Base-by-base conservation (phyloP, 352 stramenopile species). In the Globisporangium nodosum region DNA sequence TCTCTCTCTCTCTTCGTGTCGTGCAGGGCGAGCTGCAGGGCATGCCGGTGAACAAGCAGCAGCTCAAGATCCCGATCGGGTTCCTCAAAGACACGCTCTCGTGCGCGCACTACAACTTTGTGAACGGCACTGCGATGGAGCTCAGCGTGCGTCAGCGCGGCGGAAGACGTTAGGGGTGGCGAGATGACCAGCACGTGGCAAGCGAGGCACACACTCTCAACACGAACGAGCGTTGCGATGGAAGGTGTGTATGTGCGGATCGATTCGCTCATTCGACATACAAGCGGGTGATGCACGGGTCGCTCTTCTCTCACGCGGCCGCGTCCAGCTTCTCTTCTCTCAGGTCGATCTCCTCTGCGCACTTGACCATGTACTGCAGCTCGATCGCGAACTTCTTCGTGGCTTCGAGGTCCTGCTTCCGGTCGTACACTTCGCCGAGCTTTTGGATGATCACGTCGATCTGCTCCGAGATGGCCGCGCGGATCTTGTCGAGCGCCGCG, bases 11-110 rank as follows among this genome's bases (percentile, higher is more conserved):
- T 1, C 35, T 37, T 54, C 59, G 35, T 2, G 35, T 40, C 35
- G 8, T n/a, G 18, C 42, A 90, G 81, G 58, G 61, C 4, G 70
- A 96, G 49, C 68, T 98, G 43, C 82, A 87, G 40, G 81, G 76
- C 8, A 98, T 98, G 92, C 92, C 92, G 5, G 65, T 91, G 35
- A 98, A 97, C 76, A 99, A 99, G 68, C 92, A 97, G 72, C 94
- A 98, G 71, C 67, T 99, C 20, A 98, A 97, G 68, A 85, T 82
- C 21, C 64, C 85, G 6, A 75, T 81, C 58, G 92, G 89, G 5
- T 99, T 98, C 58, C 74, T 98, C 56, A 98, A 98, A 67, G 94
- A 94, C 57, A 52, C 77, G 13, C 73, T 92, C 16, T 86, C 61
- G 1, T 90, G 79, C 30, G 85, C 85, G 27, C 85, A 94, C 64